Percentiles rank a stretch among this genome's conserved stretches.
Conservation (phyloP, 2,329 filamentous ascomycete genomes). For the Arthrobotrys sinensis region DNA sequence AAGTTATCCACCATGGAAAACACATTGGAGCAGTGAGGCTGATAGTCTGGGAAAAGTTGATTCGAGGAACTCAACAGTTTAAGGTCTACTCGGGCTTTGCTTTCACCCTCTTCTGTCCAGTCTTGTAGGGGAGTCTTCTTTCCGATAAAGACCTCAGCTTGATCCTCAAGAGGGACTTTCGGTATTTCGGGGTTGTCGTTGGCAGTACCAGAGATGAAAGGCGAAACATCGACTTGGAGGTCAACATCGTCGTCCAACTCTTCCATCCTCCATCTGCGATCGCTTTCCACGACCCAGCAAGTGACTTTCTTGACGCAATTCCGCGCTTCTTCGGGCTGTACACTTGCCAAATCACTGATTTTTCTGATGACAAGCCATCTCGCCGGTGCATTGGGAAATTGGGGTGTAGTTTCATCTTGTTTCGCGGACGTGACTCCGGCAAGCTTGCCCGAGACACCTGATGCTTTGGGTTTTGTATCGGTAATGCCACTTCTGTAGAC, state of each 20-base stretch:
- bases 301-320: slow-evolving; percentile 67
- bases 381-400: slow-evolving; percentile 63
- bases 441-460: neutral
- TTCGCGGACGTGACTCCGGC: slow-evolving; percentile 5
- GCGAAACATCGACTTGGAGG: slow-evolving; percentile 68
- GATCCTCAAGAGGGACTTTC: slow-evolving; percentile 64
- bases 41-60: slow-evolving; percentile 68
- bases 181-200: slow-evolving; percentile 1
- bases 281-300: slow-evolving; percentile 63
- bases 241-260: slow-evolving; percentile 65
- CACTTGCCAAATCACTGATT: slow-evolving; percentile 61
- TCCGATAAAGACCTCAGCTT: slow-evolving; percentile 70
- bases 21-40: slow-evolving; percentile 68
- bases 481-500: slow-evolving; percentile 64
- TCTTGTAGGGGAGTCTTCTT: slow-evolving; percentile 62
- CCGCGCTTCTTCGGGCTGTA: slow-evolving; percentile 44
- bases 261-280: slow-evolving; percentile 66
- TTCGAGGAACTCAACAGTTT: slow-evolving; percentile 64
- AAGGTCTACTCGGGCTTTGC: neutral
- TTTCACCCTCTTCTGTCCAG: slow-evolving; percentile 59
- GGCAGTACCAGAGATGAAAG: slow-evolving; percentile 65
- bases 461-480: slow-evolving; percentile 2
- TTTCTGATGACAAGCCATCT: slow-evolving; percentile 68
- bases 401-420: neutral
- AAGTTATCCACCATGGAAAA: slow-evolving; percentile 69